A percentile compares a stretch with the other conserved stretches of the same genome.
Evolutionary conservation across 1,284 basidiomycete genomes (phyloP).

Genomic region (Exobasidium cylindrosporum): DNA sequence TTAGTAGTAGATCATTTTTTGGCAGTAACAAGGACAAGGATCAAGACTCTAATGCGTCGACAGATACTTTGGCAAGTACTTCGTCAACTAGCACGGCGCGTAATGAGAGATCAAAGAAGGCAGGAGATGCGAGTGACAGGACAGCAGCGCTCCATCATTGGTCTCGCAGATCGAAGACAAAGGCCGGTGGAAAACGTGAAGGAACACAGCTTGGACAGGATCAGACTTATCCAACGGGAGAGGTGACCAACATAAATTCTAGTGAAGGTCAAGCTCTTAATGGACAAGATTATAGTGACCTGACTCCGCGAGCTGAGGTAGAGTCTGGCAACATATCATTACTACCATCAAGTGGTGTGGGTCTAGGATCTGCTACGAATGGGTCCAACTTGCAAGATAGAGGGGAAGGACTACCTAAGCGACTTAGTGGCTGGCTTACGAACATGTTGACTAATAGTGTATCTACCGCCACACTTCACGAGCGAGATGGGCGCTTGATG

Average conservation of each 20-base stretch:
- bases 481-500: neutral
- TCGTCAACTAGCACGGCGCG: neutral
- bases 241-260: neutral
- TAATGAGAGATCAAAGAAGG: neutral
- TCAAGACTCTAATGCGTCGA: neutral
- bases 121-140: too few relatives aligned
- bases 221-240: neutral
- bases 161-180: neutral
- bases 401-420: constrained; percentile 22
- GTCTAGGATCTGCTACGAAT: neutral
- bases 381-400: neutral
- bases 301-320: neutral
- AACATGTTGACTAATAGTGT: constrained; percentile 36
- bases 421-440: constrained; percentile 43
- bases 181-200: neutral
- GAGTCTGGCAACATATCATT: neutral
- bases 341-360: neutral
- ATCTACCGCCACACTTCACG: constrained; percentile 17
- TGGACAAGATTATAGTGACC: neutral
- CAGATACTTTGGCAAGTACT: neutral
- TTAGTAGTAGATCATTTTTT: neutral
- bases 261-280: neutral
- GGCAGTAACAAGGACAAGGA: neutral
- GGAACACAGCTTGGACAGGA: neutral
- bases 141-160: neutral